phyloP scores from a whole-genome alignment of 1,139 yeast species.

The Yamadazyma pseudoaaseri region DNA sequence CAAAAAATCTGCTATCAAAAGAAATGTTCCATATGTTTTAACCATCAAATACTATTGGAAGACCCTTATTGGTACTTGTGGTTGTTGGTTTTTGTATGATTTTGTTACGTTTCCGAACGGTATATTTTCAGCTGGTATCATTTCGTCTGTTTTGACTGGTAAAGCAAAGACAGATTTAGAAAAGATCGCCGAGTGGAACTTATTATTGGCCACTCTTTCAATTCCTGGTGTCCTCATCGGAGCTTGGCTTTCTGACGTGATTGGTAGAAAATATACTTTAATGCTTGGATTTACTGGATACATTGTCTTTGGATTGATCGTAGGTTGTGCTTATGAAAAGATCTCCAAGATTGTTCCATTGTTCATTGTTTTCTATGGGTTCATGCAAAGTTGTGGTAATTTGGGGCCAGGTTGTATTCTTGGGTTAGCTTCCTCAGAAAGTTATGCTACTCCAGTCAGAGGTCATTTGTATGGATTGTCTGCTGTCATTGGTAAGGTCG shows the following conservation, averaged over 20 bases:
- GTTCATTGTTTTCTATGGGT: constrained; percentile 47
- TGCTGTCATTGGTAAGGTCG: constrained; percentile 51
- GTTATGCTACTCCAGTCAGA: constrained; percentile 72
- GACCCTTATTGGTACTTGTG: constrained; percentile 43
- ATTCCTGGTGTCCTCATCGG: constrained; percentile 50
- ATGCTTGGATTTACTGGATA: constrained; percentile 47
- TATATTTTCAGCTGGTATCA: constrained; percentile 47
- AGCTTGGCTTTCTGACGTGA: constrained; percentile 37
- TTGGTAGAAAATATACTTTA: constrained; percentile 48
- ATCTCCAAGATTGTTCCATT: constrained; percentile 39
- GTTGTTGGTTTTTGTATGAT: constrained; percentile 52
- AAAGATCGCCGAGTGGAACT: constrained; percentile 49
- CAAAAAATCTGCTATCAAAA: constrained; percentile 44
- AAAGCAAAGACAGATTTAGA: constrained; percentile 28
- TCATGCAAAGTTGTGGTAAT: constrained; percentile 55
- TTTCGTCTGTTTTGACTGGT: constrained; percentile 32
- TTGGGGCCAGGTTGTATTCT: constrained; percentile 77
- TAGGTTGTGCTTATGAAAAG: constrained; percentile 45
- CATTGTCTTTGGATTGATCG: constrained; percentile 47
- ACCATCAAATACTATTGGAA: constrained; percentile 48
- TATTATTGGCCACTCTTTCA: constrained; percentile 42
- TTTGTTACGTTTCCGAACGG: constrained; percentile 55
- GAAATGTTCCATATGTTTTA: constrained; percentile 41
- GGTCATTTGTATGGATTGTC: constrained; percentile 58
- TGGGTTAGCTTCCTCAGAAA: constrained; percentile 68